A percentile compares a stretch with the other conserved stretches of the same genome.
Conservation (phyloP, 306 rosid species). For the peach (Prunus persica) region Prunus_persica_NCBIv2 NC_034011.1:7276501-7277000, state of each 20-base stretch:
- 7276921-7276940: neutral
- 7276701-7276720: neutral
- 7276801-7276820: conserved; percentile 3
- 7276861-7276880: neutral
- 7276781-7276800: neutral
- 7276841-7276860: conserved; percentile 1
- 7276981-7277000: conserved; percentile 97
- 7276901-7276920: neutral
- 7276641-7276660: neutral
- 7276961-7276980: conserved; percentile 48
- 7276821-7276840: neutral
- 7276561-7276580: neutral
- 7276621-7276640: neutral
- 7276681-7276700: neutral
- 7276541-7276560: neutral
- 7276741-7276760: conserved; percentile 2
- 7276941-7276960: neutral
- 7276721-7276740: neutral
- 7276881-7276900: neutral
- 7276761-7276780: conserved; percentile 10
- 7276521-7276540: neutral
- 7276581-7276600: neutral
- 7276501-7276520: neutral
- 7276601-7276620: neutral
- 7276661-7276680: neutral